Evolutionary conservation across 257 asterid species (phyloP), one percentile per base, ranked within the genome.

Genomic region (Linderniella brevidens): DNA sequence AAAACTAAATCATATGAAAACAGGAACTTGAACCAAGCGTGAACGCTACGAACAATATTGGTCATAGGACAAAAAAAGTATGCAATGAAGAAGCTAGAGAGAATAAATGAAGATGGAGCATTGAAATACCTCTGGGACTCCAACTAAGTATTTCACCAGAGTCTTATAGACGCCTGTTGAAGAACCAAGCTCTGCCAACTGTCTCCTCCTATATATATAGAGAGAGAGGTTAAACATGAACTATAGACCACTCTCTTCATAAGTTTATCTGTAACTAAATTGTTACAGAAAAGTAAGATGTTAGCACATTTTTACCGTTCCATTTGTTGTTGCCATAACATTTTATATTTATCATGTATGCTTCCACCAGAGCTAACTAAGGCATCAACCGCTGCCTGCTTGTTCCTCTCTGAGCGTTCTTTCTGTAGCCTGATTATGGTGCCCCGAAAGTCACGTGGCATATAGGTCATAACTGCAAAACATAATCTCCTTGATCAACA

Each of bases 401-500:
- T 87, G 68, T 80, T 83, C 75, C 80, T 75, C 97, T 83, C 97
- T 4, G 97, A 87, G 9, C 93, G 93, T 72, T 87, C 97, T 74
- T 74, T 78, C 63, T 87, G 97, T 64, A 82, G 95, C 76, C 93
- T 75, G 42, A 87, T 87, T 57, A 87, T 63, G 10, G 92, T 69
- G 36, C 97, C 97, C 58, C 97, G 78, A 56, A 87, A 87, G 52
- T 87, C 97, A 80, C 82, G 95, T 51, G 95, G 95, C 95, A 83
- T 76, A 43, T 87, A 87, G 55, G 95, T 82, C 95, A 87, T 83
- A 62, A 87, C 97, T 87, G 68, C 6, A 25, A 25, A 25, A 25
- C 32, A 25, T 6, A 6, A 25, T 25, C 32, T 25, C 4, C 6
- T 25, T 25, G 3, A 25, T 25, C 32, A 25, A n/a, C n/a, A n/a